These are phyloP conservation scores for Selaginella moellendorffii DNA, from an alignment of 75 land plant species.

Conservation along the genomic window DNA sequence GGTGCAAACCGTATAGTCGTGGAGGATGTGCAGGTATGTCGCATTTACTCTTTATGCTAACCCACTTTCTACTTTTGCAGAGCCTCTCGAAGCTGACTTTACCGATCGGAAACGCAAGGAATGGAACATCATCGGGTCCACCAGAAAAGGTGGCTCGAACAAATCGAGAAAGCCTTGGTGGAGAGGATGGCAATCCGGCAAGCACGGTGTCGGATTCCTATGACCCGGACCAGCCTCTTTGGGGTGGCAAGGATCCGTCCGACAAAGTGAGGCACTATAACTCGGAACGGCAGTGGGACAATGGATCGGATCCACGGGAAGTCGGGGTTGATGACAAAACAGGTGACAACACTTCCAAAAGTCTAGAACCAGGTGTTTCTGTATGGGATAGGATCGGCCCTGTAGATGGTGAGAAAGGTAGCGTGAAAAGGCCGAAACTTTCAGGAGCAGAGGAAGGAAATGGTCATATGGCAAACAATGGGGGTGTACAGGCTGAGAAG, in stretches of 20 bases:
- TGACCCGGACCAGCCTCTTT: constrained; percentile 96
- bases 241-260: constrained; percentile 48
- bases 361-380: constrained; percentile 24
- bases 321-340: constrained; percentile 15
- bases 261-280: constrained; percentile 19
- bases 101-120: constrained; percentile 11
- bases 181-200: constrained; percentile 17
- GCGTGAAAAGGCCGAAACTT: constrained; percentile 13
- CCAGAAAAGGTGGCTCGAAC: constrained; percentile 15
- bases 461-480: too few species aligned
- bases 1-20: constrained; percentile 94
- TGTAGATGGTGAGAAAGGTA: constrained; percentile 16
- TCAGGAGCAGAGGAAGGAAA: too few species aligned
- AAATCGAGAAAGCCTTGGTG: constrained; percentile 35
- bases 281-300: constrained; percentile 24
- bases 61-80: constrained; percentile 36
- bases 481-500: too few species aligned
- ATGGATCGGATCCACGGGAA: constrained; percentile 13
- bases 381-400: constrained; percentile 56
- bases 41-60: background rate
- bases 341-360: constrained; percentile 10
- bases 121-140: constrained; percentile 13
- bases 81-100: constrained; percentile 68
- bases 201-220: constrained; percentile 58
- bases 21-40: constrained; percentile 89